Base-by-base conservation (phyloP, 805 yeast species). In the Kazachstania viticola region DNA sequence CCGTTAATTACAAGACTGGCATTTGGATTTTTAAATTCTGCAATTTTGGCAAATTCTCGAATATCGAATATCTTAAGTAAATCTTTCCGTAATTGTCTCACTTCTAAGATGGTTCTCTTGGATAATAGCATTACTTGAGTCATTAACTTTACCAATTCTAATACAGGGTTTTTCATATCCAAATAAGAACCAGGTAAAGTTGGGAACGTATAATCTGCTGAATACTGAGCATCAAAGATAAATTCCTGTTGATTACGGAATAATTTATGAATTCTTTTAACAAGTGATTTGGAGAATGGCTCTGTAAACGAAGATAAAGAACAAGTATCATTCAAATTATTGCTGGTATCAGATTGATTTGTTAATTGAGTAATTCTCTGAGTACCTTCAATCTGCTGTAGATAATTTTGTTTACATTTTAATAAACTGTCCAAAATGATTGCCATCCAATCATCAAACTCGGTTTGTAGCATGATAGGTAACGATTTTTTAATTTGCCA, bases 361-460 rank as follows among this genome's bases (percentile, higher is more conserved):
- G 73, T 58, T n/a, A 81, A 60, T 45, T 80, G 93, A 0, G 91
- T 79, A 6, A 65, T 64, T 43, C 88, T 63, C 32, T 77, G 82
- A 0, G 83, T 68, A 1, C 67, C 65, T 16, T 60, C 45, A 3
- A 52, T 51, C 1, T 45, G 33, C 12, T 45, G 50, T 15, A 45
- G 30, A 25, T 44, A 54, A 2, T 40, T 37, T 11, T 58, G 57
- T 41, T 81, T 79, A 28, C 62, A 60, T 35, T 71, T 73, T 22
- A 75, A 62, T 42, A 84, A 59, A 2, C 79, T 61, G 51, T 82
- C 91, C 46, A 87, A 56, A 46, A 84, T 76, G 38, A 83, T 71
- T 27, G 75, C 61, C 25, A 82, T 61, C 95, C 95, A 91, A 44
- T 79, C 91, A 29, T 77, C 79, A 60, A 91, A 85, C 50, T 91